These are phyloP conservation scores for Cercophora scortea DNA, from an alignment of 495 filamentous ascomycete genomes.

Conservation along the genomic window DNA sequence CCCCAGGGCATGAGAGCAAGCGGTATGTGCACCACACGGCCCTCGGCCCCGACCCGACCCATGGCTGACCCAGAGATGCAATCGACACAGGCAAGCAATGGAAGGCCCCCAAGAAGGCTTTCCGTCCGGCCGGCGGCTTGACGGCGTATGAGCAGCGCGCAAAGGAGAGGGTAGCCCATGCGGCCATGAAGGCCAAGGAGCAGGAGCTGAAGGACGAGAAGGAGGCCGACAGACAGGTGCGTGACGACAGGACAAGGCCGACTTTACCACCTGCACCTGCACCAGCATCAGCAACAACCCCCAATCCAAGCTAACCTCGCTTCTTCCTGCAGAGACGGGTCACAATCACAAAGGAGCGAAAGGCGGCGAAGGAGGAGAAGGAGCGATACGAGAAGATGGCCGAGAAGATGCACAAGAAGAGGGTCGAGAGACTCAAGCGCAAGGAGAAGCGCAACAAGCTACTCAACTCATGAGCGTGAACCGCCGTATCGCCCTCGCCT, in stretches of 20 bases:
- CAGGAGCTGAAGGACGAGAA: slow-evolving; percentile 95
- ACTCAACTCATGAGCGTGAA: slow-evolving; percentile 65
- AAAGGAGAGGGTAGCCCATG: slow-evolving; percentile 53
- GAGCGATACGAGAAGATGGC: slow-evolving; percentile 90
- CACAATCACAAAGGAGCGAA: slow-evolving; percentile 70
- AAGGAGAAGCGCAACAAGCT: slow-evolving; percentile 97
- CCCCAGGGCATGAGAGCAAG: slow-evolving; percentile 56
- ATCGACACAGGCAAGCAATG: slow-evolving; percentile 78
- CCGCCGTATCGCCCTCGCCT: too few species aligned
- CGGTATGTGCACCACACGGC: slow-evolving; percentile 33
- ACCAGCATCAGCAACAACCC: neutral
- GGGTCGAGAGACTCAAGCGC: slow-evolving; percentile 85
- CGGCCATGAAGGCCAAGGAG: slow-evolving; percentile 78
- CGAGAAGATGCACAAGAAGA: slow-evolving; percentile 94
- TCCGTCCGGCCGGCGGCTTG: slow-evolving; percentile 70
- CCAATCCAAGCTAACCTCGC: slow-evolving; percentile 4
- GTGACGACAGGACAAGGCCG: neutral
- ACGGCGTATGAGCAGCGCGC: slow-evolving; percentile 71
- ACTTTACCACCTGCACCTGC: too few species aligned
- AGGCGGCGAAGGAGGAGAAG: slow-evolving; percentile 84
- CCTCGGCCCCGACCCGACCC: neutral
- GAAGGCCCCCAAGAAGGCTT: slow-evolving; percentile 75
- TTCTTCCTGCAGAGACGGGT: slow-evolving; percentile 53
- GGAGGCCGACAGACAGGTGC: slow-evolving; percentile 75
- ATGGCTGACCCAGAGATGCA: neutral